Percentiles rank a stretch among this genome's conserved stretches.
Conservation (phyloP, 495 filamentous ascomycete genomes). For the Podospora pseudocomata region DNA sequence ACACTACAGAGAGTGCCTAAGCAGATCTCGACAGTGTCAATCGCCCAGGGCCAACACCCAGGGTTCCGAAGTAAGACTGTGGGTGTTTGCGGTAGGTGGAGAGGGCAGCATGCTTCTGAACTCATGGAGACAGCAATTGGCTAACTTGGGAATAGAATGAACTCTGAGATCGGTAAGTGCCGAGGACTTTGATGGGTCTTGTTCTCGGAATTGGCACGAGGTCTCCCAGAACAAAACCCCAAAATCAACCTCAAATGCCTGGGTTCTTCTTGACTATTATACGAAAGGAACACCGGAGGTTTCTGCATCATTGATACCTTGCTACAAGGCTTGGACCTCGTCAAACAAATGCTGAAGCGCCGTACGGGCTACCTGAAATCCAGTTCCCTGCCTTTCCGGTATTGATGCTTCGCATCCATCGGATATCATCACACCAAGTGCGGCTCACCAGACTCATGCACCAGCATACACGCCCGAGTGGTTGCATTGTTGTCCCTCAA, state of each 20-base stretch:
- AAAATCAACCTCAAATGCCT: not conserved
- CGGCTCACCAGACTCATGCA: not conserved
- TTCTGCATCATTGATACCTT: not conserved
- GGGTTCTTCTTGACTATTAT: not conserved
- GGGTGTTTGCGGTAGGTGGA: not conserved
- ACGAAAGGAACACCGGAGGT: not conserved
- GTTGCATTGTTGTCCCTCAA: not conserved
- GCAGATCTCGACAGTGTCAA: constrained; percentile 24
- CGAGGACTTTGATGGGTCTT: not conserved
- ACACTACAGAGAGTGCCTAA: constrained; percentile 23
- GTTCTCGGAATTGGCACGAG: not conserved
- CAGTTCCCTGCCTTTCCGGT: not conserved
- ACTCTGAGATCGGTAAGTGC: not conserved
- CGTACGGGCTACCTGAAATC: not conserved
- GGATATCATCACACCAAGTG: not conserved
- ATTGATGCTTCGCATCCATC: not conserved
- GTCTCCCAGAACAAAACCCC: not conserved
- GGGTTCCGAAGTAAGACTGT: not conserved
- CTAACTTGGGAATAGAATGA: not conserved
- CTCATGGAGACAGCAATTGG: constrained; percentile 15
- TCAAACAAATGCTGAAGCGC: not conserved
- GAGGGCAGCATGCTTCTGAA: constrained; percentile 16
- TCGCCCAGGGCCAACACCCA: constrained; percentile 5
- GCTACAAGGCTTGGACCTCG: not conserved
- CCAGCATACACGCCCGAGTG: not conserved